These are phyloP conservation scores for Cephalotrichum gorgonifer DNA, from an alignment of 2,329 filamentous ascomycete genomes.

Conservation along the genomic window DNA sequence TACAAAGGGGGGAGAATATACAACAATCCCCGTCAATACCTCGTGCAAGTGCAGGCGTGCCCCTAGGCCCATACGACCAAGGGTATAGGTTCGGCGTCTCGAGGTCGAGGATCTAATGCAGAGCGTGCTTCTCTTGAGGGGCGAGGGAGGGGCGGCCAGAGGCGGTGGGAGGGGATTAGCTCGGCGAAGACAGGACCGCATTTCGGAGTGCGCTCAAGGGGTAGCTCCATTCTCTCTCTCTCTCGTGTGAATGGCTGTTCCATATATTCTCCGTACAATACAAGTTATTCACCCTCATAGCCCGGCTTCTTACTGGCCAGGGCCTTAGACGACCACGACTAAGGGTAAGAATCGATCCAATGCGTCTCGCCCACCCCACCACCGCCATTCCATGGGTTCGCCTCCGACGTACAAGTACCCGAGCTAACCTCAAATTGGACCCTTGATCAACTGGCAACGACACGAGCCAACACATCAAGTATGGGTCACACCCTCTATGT, in stretches of 20 bases:
- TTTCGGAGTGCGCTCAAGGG: too few species aligned
- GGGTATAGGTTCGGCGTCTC: background rate
- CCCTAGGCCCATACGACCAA: background rate
- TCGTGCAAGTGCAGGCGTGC: background rate
- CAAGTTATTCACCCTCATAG: background rate
- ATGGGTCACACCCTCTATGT: slow-evolving; percentile 51
- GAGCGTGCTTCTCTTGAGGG: background rate
- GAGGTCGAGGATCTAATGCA: background rate
- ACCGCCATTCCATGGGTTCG: slow-evolving; percentile 3
- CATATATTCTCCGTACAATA: too few species aligned
- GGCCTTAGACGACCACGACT: background rate
- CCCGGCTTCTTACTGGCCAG: background rate
- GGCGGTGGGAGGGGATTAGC: background rate
- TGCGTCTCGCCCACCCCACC: background rate
- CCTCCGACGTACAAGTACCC: background rate
- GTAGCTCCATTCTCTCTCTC: background rate
- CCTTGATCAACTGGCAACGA: slow-evolving; percentile 69
- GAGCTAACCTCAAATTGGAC: slow-evolving; percentile 2
- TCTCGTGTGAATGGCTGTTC: background rate
- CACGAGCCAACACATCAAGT: slow-evolving; percentile 83
- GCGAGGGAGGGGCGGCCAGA: background rate
- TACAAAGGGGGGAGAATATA: background rate
- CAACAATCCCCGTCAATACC: too few species aligned
- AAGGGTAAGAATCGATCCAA: background rate
- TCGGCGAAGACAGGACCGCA: background rate